Evolutionary conservation across 2,329 filamentous ascomycete genomes (phyloP).

Genomic region (Sclerotinia minor): DNA sequence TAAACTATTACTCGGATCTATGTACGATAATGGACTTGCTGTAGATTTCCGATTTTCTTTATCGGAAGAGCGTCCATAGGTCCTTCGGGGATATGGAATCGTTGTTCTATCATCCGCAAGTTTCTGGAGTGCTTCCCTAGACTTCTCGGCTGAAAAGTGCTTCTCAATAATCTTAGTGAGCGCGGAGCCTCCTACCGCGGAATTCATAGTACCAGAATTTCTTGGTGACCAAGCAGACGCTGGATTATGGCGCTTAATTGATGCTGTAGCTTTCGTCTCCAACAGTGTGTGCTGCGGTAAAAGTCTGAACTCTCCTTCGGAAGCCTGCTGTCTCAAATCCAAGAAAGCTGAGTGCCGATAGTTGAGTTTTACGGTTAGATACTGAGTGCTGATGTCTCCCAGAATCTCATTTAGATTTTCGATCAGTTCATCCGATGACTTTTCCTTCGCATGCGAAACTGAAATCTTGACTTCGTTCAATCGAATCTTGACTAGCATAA

Average conservation of each 20-base stretch:
- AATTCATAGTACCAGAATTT: slow-evolving; percentile 43
- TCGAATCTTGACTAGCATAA: slow-evolving; percentile 39
- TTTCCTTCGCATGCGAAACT: slow-evolving; percentile 41
- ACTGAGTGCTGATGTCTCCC: slow-evolving; percentile 50
- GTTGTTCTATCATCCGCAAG: slow-evolving; percentile 30
- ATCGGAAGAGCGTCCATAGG: slow-evolving; percentile 10
- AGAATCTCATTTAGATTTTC: slow-evolving; percentile 59
- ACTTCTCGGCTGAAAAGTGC: slow-evolving; percentile 32
- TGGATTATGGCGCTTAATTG: slow-evolving; percentile 51
- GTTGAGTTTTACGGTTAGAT: slow-evolving; percentile 53
- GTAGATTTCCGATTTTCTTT: slow-evolving; percentile 21
- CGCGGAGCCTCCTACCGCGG: slow-evolving; percentile 28
- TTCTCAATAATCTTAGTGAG: slow-evolving; percentile 36
- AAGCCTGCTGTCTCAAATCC: slow-evolving; percentile 21
- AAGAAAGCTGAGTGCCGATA: slow-evolving; percentile 59
- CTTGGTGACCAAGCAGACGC: slow-evolving; percentile 55
- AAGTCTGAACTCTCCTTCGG: slow-evolving; percentile 40
- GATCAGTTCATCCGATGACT: slow-evolving; percentile 56
- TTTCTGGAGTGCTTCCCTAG: slow-evolving; percentile 31
- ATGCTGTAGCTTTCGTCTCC: slow-evolving; percentile 54
- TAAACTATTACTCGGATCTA: neutral
- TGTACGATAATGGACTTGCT: neutral
- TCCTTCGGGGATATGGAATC: slow-evolving; percentile 27
- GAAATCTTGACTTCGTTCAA: slow-evolving; percentile 30
- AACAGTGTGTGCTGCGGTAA: slow-evolving; percentile 50